Evolutionary conservation across 108 stramenopile species (phyloP).

Genomic region (Pinguiococcus pyrenoidosus): DNA sequence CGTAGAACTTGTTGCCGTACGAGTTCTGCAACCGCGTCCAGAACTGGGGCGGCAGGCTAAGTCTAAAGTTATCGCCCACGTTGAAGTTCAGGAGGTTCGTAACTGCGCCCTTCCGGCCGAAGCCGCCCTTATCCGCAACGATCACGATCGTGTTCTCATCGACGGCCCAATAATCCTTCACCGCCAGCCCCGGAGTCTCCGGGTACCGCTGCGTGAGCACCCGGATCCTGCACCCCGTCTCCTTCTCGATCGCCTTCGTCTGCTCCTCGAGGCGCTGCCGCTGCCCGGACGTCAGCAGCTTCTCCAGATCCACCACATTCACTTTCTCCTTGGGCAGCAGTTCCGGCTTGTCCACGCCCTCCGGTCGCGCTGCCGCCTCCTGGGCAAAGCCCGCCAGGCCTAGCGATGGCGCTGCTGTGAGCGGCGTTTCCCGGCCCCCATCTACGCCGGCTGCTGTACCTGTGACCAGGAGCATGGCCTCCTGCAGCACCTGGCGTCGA

Average conservation of each 20-base stretch:
- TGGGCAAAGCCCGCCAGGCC: too few relatives aligned
- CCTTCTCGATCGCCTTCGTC: conserved; percentile 16
- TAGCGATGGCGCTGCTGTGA: too few relatives aligned
- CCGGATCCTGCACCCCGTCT: conserved; percentile 24
- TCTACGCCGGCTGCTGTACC: too few relatives aligned
- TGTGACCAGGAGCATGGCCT: too few relatives aligned
- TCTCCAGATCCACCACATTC: conserved; percentile 26
- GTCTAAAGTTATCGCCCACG: conserved; percentile 23
- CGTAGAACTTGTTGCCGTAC: conserved; percentile 29
- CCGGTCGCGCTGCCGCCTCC: conserved; percentile 9
- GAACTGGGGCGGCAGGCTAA: conserved; percentile 17
- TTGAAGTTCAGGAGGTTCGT: conserved; percentile 41
- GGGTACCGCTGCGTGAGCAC: conserved; percentile 36
- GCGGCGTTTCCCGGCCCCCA: too few relatives aligned
- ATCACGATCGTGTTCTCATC: conserved; percentile 34
- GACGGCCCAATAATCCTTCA: conserved; percentile 33
- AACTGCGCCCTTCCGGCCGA: conserved; percentile 1
- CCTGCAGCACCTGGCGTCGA: too few relatives aligned
- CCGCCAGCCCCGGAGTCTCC: conserved; percentile 33
- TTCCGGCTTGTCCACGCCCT: conserved; percentile 14
- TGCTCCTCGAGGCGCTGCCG: conserved; percentile 17
- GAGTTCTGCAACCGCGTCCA: conserved; percentile 27
- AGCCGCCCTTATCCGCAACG: conserved; percentile 21
- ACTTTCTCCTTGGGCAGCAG: conserved; percentile 24
- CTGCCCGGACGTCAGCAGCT: conserved; percentile 28